Conservation (phyloP, 2,329 filamentous ascomycete species). For the Neonectria coccinea region DNA sequence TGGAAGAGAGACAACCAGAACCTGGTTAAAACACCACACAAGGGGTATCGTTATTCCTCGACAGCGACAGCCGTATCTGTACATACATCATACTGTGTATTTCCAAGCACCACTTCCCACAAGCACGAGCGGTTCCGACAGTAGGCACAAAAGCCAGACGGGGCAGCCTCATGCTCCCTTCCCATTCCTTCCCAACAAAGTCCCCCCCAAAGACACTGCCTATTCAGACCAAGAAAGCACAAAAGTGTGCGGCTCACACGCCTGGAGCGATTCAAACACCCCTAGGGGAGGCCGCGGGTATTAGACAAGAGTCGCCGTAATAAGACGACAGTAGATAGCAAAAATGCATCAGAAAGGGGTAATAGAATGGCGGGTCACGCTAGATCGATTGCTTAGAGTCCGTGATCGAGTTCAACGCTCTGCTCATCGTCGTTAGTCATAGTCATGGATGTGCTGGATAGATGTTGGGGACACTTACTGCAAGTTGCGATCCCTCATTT, state of each 20-base stretch:
- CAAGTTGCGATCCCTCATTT: slow-evolving; percentile 67
- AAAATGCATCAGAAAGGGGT: slow-evolving; percentile 24
- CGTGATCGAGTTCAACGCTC: slow-evolving; percentile 45
- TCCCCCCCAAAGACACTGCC: slow-evolving; percentile 18
- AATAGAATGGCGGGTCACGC: slow-evolving; percentile 21
- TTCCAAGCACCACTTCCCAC: slow-evolving; percentile 12
- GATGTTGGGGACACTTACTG: slow-evolving; percentile 51
- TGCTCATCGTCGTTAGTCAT: slow-evolving; percentile 27
- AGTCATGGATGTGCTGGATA: background rate
- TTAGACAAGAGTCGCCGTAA: slow-evolving; percentile 43
- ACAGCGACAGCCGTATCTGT: slow-evolving; percentile 31
- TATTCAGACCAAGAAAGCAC: slow-evolving; percentile 23
- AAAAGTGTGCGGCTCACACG: slow-evolving; percentile 20
- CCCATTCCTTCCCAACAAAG: slow-evolving; percentile 3
- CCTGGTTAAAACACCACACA: slow-evolving; percentile 10
- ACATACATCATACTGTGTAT: slow-evolving; percentile 30
- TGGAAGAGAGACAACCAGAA: background rate
- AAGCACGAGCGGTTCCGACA: background rate
- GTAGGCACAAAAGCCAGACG: background rate
- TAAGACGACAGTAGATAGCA: slow-evolving; percentile 30
- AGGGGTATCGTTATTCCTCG: slow-evolving; percentile 39
- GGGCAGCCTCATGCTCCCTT: background rate
- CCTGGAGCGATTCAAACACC: slow-evolving; percentile 7
- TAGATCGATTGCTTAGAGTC: slow-evolving; percentile 37
- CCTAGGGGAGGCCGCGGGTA: slow-evolving; percentile 42